These are phyloP conservation scores for Ceratocystiopsis minuta DNA, from an alignment of 2,329 filamentous ascomycete species.

Conservation along the genomic window DNA sequence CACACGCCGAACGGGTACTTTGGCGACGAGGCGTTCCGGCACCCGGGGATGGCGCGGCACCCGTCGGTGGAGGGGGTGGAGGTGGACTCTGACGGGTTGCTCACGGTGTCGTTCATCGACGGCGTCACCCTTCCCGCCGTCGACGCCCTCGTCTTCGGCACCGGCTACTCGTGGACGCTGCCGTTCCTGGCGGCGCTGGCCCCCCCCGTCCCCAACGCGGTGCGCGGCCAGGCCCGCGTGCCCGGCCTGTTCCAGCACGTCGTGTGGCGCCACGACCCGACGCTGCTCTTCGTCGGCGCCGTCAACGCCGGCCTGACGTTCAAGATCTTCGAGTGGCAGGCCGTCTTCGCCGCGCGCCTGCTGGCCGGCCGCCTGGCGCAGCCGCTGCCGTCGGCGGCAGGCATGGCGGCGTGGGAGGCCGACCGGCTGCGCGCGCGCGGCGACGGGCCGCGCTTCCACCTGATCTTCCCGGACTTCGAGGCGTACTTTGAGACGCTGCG, in stretches of 20 bases:
- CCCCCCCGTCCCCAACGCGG: constrained; percentile 22
- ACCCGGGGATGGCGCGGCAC: constrained; percentile 10
- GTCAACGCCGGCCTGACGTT: constrained; percentile 43
- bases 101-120: constrained; percentile 37
- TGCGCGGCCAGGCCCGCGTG: constrained; percentile 24
- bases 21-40: constrained; percentile 23
- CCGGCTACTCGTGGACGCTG: constrained; percentile 46
- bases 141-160: constrained; percentile 48
- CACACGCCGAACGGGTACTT: constrained; percentile 14
- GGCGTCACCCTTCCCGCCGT: constrained; percentile 32
- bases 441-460: constrained; percentile 36
- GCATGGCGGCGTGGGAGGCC: constrained; percentile 37
- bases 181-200: constrained; percentile 37
- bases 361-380: constrained; percentile 34
- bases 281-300: constrained; percentile 39
- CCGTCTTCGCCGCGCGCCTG: constrained; percentile 1
- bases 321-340: constrained; percentile 41
- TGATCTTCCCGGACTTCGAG: constrained; percentile 43
- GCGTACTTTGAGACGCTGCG: constrained; percentile 44
- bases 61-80: constrained; percentile 6
- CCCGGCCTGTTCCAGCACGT: constrained; percentile 39
- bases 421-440: constrained; percentile 34
- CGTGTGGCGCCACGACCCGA: constrained; percentile 34
- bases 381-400: constrained; percentile 32
- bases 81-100: constrained; percentile 17